Evolutionary conservation across 345 rosid genomes (phyloP), one percentile per base, ranked within the genome.

Genomic region (Euclidium syriacum): DNA sequence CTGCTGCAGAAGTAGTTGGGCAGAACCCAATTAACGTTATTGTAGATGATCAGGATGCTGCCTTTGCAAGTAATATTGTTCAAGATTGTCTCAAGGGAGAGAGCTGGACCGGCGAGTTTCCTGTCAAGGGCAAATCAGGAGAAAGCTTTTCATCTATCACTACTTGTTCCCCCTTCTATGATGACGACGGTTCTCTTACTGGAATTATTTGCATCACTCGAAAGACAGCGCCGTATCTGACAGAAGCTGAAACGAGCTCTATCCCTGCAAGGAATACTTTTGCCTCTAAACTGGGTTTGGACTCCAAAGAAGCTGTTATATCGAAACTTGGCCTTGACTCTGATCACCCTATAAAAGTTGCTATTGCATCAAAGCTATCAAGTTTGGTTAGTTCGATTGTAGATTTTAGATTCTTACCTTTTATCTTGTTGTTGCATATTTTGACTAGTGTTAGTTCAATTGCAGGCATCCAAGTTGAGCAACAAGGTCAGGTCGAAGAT

Each of bases 281-380:
- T 59, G 64, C 85, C 14, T 57, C 78, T 62, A 90, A 83, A 68
- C 30, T 59, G 43, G 64, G 42, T 43, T 30, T 43, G 30, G 30
- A 59, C 29, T 47, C 66, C 23, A 61, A 16, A 61, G 12, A 42
- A 44, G 33, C 44, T 32, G 82, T 81, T 58, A 53, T 80, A 18
- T 56, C 79, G 27, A 86, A 85, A 74, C 95, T 85, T 58, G 95
- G 95, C 33, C 85, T 85, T 61, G 81, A 83, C 65, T 61, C 90
- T 75, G 85, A 83, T 62, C 97, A 90, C 73, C 94, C 95, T 72
- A 64, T 87, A 61, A 94, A 87, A 80, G 70, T 66, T 48, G 85
- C 94, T 34, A 73, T 90, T 71, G 94, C 95, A 8, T 87, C 94
- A 10, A 87, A 82, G 71, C 74, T 90, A 70, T 79, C 97, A 18